Evolutionary conservation across 345 rosid species (phyloP).

Genomic region (Brassica nigra): DNA sequence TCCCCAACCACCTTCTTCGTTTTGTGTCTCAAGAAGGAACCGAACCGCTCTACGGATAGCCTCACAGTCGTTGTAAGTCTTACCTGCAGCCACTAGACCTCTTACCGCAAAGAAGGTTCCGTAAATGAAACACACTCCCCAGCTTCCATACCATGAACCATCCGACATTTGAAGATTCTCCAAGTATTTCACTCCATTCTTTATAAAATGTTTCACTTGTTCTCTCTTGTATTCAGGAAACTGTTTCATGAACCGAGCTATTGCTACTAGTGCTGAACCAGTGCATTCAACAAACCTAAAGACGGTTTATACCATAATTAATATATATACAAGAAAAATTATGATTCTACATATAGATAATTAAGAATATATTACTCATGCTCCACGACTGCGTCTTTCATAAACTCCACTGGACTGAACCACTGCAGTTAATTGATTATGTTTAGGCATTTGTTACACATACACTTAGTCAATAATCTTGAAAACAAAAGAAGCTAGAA

Average conservation of each 20-base stretch:
- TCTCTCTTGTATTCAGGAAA: not conserved
- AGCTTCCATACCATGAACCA: constrained; percentile 40
- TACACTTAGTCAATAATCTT: not conserved
- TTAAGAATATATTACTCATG: constrained; percentile 14
- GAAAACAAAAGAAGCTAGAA: not conserved
- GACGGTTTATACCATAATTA: not conserved
- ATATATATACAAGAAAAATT: not conserved
- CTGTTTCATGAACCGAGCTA: not conserved
- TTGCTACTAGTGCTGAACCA: not conserved
- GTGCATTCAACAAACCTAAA: constrained; percentile 1
- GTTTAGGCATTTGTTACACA: not conserved
- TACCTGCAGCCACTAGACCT: constrained; percentile 43
- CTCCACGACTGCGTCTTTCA: constrained; percentile 18
- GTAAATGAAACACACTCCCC: constrained; percentile 46
- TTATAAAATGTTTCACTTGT: not conserved
- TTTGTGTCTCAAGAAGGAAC: constrained; percentile 42
- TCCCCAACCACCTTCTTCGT: constrained; percentile 40
- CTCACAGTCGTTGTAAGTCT: constrained; percentile 33
- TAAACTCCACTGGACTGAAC: constrained; percentile 29
- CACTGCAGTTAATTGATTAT: constrained; percentile 8
- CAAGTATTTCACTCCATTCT: not conserved
- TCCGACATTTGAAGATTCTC: not conserved
- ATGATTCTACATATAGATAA: not conserved
- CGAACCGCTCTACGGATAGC: constrained; percentile 41
- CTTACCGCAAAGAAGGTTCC: constrained; percentile 40